These are phyloP conservation scores for Hortaea sp. DNA, from an alignment of 2,329 filamentous ascomycete genomes.

Conservation along the genomic window DNA sequence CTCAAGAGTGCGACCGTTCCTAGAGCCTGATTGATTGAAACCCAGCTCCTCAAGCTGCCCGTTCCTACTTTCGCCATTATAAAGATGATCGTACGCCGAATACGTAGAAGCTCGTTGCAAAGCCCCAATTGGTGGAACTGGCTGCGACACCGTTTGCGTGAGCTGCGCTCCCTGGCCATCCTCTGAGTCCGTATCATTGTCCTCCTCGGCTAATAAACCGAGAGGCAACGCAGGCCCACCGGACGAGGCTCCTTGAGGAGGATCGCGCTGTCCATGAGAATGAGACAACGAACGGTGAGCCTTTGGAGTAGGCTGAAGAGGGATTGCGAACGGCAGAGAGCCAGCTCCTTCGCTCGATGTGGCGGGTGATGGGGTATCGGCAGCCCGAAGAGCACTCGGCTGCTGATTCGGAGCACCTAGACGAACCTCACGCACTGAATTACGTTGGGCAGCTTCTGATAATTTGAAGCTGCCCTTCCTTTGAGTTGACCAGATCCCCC, in stretches of 20 bases:
- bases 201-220: conserved; percentile 21
- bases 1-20: conserved; percentile 10
- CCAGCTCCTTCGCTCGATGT: conserved; percentile 38
- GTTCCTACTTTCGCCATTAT: not conserved
- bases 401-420: conserved; percentile 37
- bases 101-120: conserved; percentile 22
- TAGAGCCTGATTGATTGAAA: not conserved
- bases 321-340: conserved; percentile 72
- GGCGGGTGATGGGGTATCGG: conserved; percentile 25
- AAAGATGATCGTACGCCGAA: conserved; percentile 13
- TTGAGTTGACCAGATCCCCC: conserved; percentile 23
- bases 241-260: conserved; percentile 8
- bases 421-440: conserved; percentile 18
- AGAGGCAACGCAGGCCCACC: conserved; percentile 15
- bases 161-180: conserved; percentile 15
- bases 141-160: conserved; percentile 24
- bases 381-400: conserved; percentile 14
- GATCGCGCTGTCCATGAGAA: conserved; percentile 45
- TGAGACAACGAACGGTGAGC: conserved; percentile 94
- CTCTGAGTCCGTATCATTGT: conserved; percentile 15
- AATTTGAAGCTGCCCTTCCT: conserved; percentile 24
- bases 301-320: conserved; percentile 81
- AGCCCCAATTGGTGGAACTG: conserved; percentile 14
- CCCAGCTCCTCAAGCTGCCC: not conserved
- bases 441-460: conserved; percentile 18